Evolutionary conservation across 2,329 filamentous ascomycete genomes (phyloP), one percentile per base, ranked within the genome.

Genomic region (Epichloe glyceriae): DNA sequence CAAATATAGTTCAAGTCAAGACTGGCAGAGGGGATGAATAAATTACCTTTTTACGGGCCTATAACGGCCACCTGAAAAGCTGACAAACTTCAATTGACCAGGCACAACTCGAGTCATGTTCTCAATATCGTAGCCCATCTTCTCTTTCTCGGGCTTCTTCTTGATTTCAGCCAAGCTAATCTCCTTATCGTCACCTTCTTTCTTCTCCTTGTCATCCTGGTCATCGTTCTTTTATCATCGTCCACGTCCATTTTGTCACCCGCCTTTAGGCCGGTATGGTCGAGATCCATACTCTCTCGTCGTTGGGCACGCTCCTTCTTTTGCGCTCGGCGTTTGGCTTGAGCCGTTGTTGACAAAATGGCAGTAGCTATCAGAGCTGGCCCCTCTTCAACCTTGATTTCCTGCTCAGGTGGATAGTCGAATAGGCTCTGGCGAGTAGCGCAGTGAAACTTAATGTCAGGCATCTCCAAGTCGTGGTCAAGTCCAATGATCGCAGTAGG

Each of bases 91-190:
- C 62, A 97, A 79, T 72, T 98, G 93, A 45, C 82, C 80, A 1
- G 90, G 93, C 46, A 98, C 79, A 37, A 98, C 89, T 60, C 93
- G 81, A 50, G 86, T 94, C 88, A 98, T 94, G 74, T 98, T 98
- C 64, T 93, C 87, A 55, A 98, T 79, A 56, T 96, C 89, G 65
- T 93, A 96, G 58, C 93, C 93, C 53, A 95, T 79, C 79, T 95
- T 97, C 73, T 98, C 93, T 73, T 93, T 94, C 69, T 96, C 89
- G 0, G 75, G 73, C 75, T 93, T 94, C 78, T 94, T 95, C 79
- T 91, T 95, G 38, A 75, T 71, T 14, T 83, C 79, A 39, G 73
- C 69, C 12, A 70, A 65, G 1, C 72, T 68, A 2, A 66, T 61
- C 48, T 85, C 81, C 65, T 83, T 83, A 43, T 83, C 67, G 14